Base-by-base conservation (phyloP, 139 green algal species). In the Tetradesmus obliquus region DNA sequence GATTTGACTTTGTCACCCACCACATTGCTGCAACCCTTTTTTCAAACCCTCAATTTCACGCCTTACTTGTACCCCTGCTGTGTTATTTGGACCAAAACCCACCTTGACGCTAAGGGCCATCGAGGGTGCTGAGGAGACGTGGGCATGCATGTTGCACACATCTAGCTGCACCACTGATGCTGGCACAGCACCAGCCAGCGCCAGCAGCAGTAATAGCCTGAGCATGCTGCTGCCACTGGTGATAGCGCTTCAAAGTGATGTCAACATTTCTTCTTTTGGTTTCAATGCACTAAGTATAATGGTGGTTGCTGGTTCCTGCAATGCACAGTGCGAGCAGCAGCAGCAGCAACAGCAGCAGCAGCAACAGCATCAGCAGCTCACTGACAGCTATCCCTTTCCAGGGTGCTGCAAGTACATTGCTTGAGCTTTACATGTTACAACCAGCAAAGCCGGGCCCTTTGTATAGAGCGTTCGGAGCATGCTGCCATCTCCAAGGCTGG, bases 121-220 rank as follows among this genome's bases (percentile, higher is more conserved):
- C 5, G 54, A 57, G 12, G 82, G 82, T 15, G 20, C 19, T 45
- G 5, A 8, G 17, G 82, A 72, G 4, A 87, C 19, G 54, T 3
- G 4, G 53, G 19, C 12, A 19, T 87, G 82, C 82, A 55, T 72
- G 55, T 87, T 87, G 82, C 82, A 87, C 2, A 72, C 55, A 17
- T 87, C 82, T 9, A 87, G 82, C 82, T 87, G 82, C 53, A 87
- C 13, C 20, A 87, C 55, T 45, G 54, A 7, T 7, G 54, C 82
- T 66, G 82, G 5, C 53, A 87, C 8, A 17, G 82, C 54, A 5
- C 20, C 20, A 15, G 55, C 53, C 55, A 87, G 55, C 12, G 82
- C 55, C 82, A 87, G 82, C 82, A 87, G 54, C 54, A 58, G 5
- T 0, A 87, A 12, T 10, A 19, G 6, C 79, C 54, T 17, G 19